Evolutionary conservation across 179 eudicot genomes (phyloP).

Genomic region (Patellifolia procumbens): DNA sequence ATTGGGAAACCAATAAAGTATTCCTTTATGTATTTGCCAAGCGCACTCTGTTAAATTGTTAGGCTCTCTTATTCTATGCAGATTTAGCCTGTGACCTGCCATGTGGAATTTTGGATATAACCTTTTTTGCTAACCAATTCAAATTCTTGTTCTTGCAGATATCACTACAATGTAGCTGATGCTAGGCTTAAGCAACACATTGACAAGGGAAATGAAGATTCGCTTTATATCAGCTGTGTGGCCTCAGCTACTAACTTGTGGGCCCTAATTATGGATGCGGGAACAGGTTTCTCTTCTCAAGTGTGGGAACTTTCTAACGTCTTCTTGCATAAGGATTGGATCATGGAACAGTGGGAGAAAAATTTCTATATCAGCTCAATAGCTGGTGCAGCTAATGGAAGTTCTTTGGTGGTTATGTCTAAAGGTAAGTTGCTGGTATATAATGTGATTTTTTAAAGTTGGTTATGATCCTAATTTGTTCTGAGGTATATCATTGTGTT

Average conservation of each 20-base stretch:
- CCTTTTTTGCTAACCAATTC: not conserved
- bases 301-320: constrained; percentile 72
- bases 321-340: constrained; percentile 91
- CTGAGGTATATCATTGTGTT: not conserved
- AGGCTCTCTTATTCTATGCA: not conserved
- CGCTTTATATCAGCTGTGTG: constrained; percentile 68
- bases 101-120: not conserved
- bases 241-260: constrained; percentile 71
- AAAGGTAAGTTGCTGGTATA: constrained; percentile 46
- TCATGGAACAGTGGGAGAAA: constrained; percentile 94
- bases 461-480: not conserved
- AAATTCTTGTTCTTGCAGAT: constrained; percentile 39
- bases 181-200: constrained; percentile 72
- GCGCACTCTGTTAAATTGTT: not conserved
- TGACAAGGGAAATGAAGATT: constrained; percentile 77
- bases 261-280: constrained; percentile 90
- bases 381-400: constrained; percentile 77
- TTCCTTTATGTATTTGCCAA: not conserved
- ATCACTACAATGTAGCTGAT: constrained; percentile 83
- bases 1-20: not conserved
- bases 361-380: constrained; percentile 80
- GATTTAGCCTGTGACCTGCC: not conserved
- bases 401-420: constrained; percentile 87
- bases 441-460: not conserved
- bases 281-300: constrained; percentile 70